phyloP scores from a whole-genome alignment of 192 early-diverging fungal genomes.

The Chytriomyces sp. region DNA sequence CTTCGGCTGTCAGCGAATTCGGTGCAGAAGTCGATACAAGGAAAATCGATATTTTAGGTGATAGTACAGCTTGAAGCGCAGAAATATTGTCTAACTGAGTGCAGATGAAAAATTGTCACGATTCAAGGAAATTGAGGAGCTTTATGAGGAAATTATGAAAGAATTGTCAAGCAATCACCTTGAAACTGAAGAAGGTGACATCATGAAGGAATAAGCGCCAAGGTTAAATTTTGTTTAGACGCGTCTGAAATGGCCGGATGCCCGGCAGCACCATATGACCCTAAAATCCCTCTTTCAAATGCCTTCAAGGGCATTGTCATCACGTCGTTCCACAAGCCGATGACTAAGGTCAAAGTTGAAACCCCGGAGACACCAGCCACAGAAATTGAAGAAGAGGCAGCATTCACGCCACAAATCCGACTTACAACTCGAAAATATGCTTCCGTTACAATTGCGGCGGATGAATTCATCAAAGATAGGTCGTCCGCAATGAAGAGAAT shows the following conservation, averaged over 20 bases:
- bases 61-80: background rate
- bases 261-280: slow-evolving; percentile 50
- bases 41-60: slow-evolving; percentile 36
- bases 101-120: slow-evolving; percentile 54
- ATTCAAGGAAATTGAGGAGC: slow-evolving; percentile 61
- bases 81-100: background rate
- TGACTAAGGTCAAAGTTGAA: background rate
- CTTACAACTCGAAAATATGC: slow-evolving; percentile 34
- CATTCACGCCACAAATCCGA: slow-evolving; percentile 30
- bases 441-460: slow-evolving; percentile 28
- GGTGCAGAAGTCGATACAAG: slow-evolving; percentile 34
- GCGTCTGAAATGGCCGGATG: slow-evolving; percentile 34
- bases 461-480: slow-evolving; percentile 51
- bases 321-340: slow-evolving; percentile 18
- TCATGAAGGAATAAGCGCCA: background rate
- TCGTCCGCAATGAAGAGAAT: slow-evolving; percentile 51
- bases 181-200: slow-evolving; percentile 44
- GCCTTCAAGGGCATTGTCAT: slow-evolving; percentile 29
- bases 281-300: slow-evolving; percentile 25
- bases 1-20: slow-evolving; percentile 45
- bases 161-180: slow-evolving; percentile 44
- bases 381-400: slow-evolving; percentile 4
- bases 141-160: slow-evolving; percentile 63
- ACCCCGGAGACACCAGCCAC: background rate
- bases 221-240: too few relatives aligned